Conservation (phyloP, 1,284 basidiomycete genomes). For the Pascua sp. region DNA sequence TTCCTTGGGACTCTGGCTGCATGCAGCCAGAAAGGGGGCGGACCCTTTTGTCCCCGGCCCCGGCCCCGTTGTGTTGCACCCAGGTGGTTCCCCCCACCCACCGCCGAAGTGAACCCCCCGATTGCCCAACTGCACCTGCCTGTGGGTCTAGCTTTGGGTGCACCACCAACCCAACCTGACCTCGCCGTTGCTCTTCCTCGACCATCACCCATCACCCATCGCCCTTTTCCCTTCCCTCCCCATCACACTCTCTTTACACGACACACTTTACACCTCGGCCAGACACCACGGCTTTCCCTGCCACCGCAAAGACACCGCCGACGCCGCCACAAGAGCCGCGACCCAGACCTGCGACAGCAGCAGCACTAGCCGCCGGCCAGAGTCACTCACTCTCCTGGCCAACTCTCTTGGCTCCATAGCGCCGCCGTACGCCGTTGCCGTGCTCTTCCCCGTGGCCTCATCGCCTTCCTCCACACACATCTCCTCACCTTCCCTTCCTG, state of each 20-base stretch:
- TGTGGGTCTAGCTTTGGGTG: no score
- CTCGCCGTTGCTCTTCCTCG: no score
- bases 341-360: neutral
- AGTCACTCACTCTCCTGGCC: no score
- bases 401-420: no score
- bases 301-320: neutral
- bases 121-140: no score
- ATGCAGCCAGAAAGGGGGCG: neutral
- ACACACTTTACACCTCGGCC: neutral
- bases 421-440: no score
- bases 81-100: neutral
- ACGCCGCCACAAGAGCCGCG: neutral
- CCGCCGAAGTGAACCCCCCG: no score
- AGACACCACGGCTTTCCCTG: neutral
- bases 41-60: neutral
- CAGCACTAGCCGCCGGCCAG: no score
- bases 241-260: neutral
- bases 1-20: neutral
- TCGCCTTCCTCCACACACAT: neutral
- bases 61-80: no score
- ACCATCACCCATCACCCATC: neutral
- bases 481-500: neutral
- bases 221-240: neutral
- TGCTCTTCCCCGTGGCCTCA: neutral
- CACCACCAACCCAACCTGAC: no score